Evolutionary conservation across 306 rosid species (phyloP).

Genomic region (Fragaria nilgerrensis): DNA sequence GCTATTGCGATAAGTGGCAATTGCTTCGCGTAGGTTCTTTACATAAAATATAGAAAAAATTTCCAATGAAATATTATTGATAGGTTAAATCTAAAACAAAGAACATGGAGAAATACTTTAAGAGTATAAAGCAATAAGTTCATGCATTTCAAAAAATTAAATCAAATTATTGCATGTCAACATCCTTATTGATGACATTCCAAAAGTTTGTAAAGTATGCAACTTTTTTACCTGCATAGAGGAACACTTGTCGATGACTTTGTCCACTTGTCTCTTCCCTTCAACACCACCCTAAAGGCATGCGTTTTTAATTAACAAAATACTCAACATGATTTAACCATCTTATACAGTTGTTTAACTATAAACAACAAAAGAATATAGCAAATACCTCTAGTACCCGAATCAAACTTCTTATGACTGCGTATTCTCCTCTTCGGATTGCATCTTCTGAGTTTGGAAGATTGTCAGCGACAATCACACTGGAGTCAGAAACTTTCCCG

Average conservation of each 20-base stretch:
- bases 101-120: slow-evolving; percentile 9
- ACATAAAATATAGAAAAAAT: slow-evolving; percentile 25
- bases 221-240: slow-evolving; percentile 75
- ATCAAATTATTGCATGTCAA: too few species aligned
- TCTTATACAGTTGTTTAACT: neutral
- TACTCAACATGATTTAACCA: slow-evolving; percentile 10
- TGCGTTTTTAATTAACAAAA: slow-evolving; percentile 22
- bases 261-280: slow-evolving; percentile 94
- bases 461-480: slow-evolving; percentile 52
- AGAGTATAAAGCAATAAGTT: slow-evolving; percentile 17
- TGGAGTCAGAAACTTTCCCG: slow-evolving; percentile 60
- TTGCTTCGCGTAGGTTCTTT: slow-evolving; percentile 90
- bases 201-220: neutral
- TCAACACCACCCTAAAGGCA: slow-evolving; percentile 82
- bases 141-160: neutral
- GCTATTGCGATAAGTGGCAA: slow-evolving; percentile 83
- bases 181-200: too few species aligned
- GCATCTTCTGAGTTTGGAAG: slow-evolving; percentile 80
- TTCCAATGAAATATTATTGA: neutral
- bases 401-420: slow-evolving; percentile 83
- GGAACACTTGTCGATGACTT: slow-evolving; percentile 87
- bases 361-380: slow-evolving; percentile 21
- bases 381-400: slow-evolving; percentile 81
- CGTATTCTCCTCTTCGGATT: slow-evolving; percentile 87
- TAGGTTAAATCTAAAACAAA: slow-evolving; percentile 15